Conservation (phyloP, 441 rosid species). For the Brassica balearica region DNA sequence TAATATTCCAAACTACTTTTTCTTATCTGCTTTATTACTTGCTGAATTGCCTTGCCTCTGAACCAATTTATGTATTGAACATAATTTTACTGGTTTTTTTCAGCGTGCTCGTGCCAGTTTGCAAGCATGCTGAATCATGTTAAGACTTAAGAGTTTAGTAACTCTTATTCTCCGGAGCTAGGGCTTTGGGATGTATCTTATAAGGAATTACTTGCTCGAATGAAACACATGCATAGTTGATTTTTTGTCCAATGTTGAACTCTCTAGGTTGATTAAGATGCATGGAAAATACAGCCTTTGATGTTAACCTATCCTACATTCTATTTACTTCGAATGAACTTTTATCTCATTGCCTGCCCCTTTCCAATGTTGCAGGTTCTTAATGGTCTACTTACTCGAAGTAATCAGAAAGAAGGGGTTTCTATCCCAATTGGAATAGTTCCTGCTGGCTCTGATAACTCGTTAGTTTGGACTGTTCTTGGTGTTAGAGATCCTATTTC, state of each 20-base stretch:
- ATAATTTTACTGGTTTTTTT: constrained; percentile 24
- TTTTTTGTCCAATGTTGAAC: constrained; percentile 24
- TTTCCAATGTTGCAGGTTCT: constrained; percentile 68
- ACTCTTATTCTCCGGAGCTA: constrained; percentile 24
- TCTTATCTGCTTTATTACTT: no score
- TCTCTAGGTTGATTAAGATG: constrained; percentile 33
- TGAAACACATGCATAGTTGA: constrained; percentile 9
- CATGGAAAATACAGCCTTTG: constrained; percentile 21
- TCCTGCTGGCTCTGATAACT: constrained; percentile 99
- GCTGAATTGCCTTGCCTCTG: background rate
- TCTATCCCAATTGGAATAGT: constrained; percentile 97
- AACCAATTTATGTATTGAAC: constrained; percentile 21
- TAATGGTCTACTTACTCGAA: constrained; percentile 88
- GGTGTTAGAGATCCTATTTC: constrained; percentile 97
- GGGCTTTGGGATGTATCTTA: constrained; percentile 39
- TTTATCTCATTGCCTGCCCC: constrained; percentile 27
- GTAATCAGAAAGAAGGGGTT: constrained; percentile 96
- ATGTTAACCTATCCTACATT: constrained; percentile 13
- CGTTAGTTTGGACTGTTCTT: constrained; percentile 96
- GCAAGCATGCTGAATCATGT: constrained; percentile 41
- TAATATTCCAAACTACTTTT: no score
- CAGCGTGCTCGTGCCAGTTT: constrained; percentile 38
- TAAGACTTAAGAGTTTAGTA: constrained; percentile 35
- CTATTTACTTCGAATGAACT: constrained; percentile 20
- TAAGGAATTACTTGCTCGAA: constrained; percentile 27